Conservation (phyloP, 768 basidiomycete species). For the Russula sp. region DNA sequence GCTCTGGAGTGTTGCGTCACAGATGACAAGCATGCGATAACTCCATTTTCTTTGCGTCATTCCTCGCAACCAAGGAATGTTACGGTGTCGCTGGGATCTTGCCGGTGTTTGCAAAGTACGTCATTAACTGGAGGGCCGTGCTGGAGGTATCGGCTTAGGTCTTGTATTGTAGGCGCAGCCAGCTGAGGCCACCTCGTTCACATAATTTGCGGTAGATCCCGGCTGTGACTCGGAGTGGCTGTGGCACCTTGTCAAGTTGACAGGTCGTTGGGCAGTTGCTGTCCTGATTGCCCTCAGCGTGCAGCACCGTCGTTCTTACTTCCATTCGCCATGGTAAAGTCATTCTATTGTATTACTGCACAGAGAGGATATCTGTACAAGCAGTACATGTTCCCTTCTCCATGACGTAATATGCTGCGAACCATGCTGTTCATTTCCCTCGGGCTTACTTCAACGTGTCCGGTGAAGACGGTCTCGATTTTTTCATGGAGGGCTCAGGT, state of each 20-base stretch:
- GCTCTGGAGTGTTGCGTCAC: no score
- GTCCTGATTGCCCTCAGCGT: neutral
- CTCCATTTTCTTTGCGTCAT: neutral
- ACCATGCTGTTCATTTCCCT: conserved; percentile 20
- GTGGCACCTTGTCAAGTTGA: neutral
- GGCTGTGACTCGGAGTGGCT: neutral
- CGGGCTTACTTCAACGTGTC: conserved; percentile 4
- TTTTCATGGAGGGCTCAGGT: conserved; percentile 1
- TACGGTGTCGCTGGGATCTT: neutral
- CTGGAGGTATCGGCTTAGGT: neutral
- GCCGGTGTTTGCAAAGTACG: neutral
- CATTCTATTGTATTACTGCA: neutral
- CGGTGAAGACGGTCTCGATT: conserved; percentile 20
- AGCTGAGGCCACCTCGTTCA: no score
- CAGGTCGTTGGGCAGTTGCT: neutral
- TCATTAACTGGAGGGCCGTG: neutral
- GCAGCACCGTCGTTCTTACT: neutral
- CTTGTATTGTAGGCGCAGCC: neutral
- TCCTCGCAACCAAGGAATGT: neutral
- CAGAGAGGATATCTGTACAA: neutral
- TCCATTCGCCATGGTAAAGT: neutral
- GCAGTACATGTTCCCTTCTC: neutral
- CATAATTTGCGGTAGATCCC: neutral
- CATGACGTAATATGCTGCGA: conserved; percentile 27
- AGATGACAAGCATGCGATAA: no score